Base-by-base conservation (phyloP, 148 eudicot species). In the Rhododendron simsii region DNA sequence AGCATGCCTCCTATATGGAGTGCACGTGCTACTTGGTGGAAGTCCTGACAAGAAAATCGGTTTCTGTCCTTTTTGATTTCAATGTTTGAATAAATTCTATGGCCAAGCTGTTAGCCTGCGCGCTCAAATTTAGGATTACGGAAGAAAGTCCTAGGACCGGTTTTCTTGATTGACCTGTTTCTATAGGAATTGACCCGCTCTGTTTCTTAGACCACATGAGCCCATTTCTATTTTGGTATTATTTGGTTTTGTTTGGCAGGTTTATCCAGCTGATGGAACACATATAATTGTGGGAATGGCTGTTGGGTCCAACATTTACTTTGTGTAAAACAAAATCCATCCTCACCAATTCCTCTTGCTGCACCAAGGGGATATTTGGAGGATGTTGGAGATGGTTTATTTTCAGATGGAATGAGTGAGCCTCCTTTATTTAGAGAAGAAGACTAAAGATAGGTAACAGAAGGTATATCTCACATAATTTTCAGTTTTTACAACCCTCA, bases 381-480 rank as follows among this genome's bases (percentile, higher is more conserved):
- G 88, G 99, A 96, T 90, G 92, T 96, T 89, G 98, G 99, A 69
- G 99, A 96, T 86, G 89, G 92, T 85, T 78, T 96, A 75, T 96
- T 96, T 90, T 91, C 97, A 75, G 98, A 96, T 89, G 91, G 91
- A 39, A 91, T 47, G 50, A 47, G 50, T 84, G 86, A 91, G 91
- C 91, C 93, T 30, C 87, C 90, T 65, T 71, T 88, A 7, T 7
- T 74, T 89, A 78, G 96, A 91, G 84, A 90, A 91, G 89, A 93
- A 90, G 88, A 85, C 93, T 67, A 87, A 89, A 86, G 95, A 91
- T 30, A 90, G 92, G 26, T 91, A 91, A 81, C 89, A 91, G 35
- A 94, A 89, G 95, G 99, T 96, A 86, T 28, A 30, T 76, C 0
- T 50, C 8, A 33, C 45, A 13, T 51, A 44, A 20, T 7, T 78